Base-by-base conservation (phyloP, 108 stramenopile species). In the Nitzschia inconspicua region DNA sequence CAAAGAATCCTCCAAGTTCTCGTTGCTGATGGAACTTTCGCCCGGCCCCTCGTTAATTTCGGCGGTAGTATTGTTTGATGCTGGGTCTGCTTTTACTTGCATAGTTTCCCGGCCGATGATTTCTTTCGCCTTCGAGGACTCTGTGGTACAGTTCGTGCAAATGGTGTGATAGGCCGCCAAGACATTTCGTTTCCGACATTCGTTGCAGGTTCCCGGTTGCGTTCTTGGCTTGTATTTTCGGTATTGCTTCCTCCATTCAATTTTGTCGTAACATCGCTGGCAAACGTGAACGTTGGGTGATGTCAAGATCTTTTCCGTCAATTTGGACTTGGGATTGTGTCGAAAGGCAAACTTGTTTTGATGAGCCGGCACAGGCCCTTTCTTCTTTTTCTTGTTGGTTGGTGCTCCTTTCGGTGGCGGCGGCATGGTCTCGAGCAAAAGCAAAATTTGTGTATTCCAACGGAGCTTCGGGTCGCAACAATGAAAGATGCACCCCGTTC, bases 311-410 rank as follows among this genome's bases (percentile, higher is more conserved):
- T 82, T 77, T 13, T 76, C 89, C 31, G 96, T 97, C 73, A 83
- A 89, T 66, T 95, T 95, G 29, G 90, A 93, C 66, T 91, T 93
- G 39, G 94, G 93, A 76, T 97, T 97, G 83, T 97, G 96, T 39
- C 72, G 69, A 62, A 86, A 97, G 42, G 96, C 95, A 68, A 94
- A 96, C 13, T 55, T 66, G 61, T 97, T 97, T 73, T 97, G 96
- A 72, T 97, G 94, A 18, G 79, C 74, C 11, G 95, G 95, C 26
- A 84, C 72, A 11, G 75, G 83, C 4, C 87, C 86, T 68, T 88
- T 88, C 56, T 84, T 88, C 73, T 86, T 86, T 51, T 83, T 88
- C 20, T 75, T 76, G 28, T 58, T 44, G 35, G 42, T 60, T 30
- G 30, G 37, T 29, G 47, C 22, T 37, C 48, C 28, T 57, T 58